These are phyloP conservation scores for Pyrus communis DNA, from an alignment of 306 rosid species.

Conservation along the genomic window DNA sequence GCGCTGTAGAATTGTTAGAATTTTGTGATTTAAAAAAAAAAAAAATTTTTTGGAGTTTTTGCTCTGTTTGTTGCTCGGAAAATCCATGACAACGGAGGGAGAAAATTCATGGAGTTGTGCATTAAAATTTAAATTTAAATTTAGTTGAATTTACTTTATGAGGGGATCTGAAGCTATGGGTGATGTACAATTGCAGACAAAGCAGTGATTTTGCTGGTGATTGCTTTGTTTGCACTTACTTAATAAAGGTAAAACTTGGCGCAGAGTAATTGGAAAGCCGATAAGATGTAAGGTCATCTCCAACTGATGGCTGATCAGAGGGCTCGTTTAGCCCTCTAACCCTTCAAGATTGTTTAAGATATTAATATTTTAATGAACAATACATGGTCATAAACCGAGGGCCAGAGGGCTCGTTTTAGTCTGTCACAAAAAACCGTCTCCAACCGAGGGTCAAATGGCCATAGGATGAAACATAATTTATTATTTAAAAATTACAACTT, in stretches of 20 bases:
- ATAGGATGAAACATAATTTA: no score
- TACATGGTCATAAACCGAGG: no score
- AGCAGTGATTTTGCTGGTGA: conserved; percentile 1
- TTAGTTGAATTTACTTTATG: background rate
- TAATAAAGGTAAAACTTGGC: conserved; percentile 44
- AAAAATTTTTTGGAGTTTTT: background rate
- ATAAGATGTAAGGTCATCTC: conserved; percentile 53
- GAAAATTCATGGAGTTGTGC: background rate
- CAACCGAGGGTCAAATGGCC: no score
- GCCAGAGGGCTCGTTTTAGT: no score
- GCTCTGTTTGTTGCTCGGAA: conserved; percentile 12
- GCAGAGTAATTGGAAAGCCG: conserved; percentile 95
- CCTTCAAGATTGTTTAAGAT: no score
- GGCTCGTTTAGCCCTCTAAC: no score
- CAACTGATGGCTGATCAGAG: no score
- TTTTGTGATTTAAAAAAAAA: background rate
- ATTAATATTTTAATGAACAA: no score
- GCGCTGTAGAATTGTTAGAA: background rate
- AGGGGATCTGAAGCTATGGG: background rate
- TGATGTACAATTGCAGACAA: conserved; percentile 27
- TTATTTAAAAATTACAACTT: no score
- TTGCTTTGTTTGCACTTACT: conserved; percentile 6
- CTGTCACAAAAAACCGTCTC: no score
- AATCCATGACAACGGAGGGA: background rate
- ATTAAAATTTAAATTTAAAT: background rate